Base-by-base conservation (phyloP, 257 asterid genomes). In the Nicotiana undulata region DNA sequence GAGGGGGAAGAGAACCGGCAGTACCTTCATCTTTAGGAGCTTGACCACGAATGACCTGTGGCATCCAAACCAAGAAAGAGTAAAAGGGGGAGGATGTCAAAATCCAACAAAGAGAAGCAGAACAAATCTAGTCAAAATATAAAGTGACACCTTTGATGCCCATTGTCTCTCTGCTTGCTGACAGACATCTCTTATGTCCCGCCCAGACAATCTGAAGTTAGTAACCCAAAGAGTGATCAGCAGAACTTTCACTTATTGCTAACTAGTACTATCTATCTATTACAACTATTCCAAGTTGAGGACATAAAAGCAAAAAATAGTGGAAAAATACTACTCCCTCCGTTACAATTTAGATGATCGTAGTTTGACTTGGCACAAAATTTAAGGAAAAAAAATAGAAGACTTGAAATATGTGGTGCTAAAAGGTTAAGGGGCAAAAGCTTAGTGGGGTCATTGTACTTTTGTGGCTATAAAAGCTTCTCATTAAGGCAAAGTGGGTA, bases 91-190 rank as follows among this genome's bases (percentile, higher is more conserved):
- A 40, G 67, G 63, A 16, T 68, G 51, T 87, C 56, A 79, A 79
- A 63, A 63, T 65, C 74, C 76, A 70, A n/a, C 1, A 28, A 63
- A 49, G 26, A 22, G 26, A 2, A 52, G 31, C 5, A 6, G 49
- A 46, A 32, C 15, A 3, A 56, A 65, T 40, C 16, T 58, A 53
- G 70, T 75, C 46, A 67, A 28, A 75, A 31, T 17, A 13, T 44
- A 28, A 67, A 65, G 80, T 24, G 46, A 52, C 88, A 95, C 99
- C 99, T 93, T 95, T 53, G 99, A 95, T 67, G 98, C 99, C 98
- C 99, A 95, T 52, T 80, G 93, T 87, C 99, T 87, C 90, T 95
- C 98, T 2, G 99, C 97, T 86, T 95, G 99, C 82, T 93, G 99
- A 85, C 99, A 95, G 51, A 93, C 96, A 77, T 93, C 97, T 83